Evolutionary conservation across 2,329 filamentous ascomycete species (phyloP), one percentile per base, ranked within the genome.

Genomic region (Magnaporthiopsis rhizophila): DNA sequence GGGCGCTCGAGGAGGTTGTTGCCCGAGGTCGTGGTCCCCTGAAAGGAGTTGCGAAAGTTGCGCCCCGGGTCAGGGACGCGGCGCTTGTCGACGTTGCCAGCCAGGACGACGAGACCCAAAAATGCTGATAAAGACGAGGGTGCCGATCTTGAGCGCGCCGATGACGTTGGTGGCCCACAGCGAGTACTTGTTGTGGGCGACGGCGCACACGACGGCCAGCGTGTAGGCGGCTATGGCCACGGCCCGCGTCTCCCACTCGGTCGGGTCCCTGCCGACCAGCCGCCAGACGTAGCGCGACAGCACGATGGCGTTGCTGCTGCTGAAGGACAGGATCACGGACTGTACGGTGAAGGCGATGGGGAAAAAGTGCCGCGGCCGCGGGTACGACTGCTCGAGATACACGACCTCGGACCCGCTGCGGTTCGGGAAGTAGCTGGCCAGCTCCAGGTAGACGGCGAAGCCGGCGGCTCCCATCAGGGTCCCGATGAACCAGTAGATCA

Each of bases 321-420:
- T 85, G 67, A 89, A 90, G 0, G 87, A 88, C 3, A 90, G 74
- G 1, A 87, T 72, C 1, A 89, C 84, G 0, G 82, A 81, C 70
- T 87, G 84, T 3, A 88, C 81, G 0, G 87, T 87, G 70, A 87
- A 90, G 0, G 85, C 78, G 0, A 84, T 84, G 0, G 87, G 86
- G 61, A 90, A 84, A 66, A 90, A 80, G 70, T 85, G 87, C 64
- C 79, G 82, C 0, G 87, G 88, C 1, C 85, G 79, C 0, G 86
- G 86, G 67, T 83, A 90, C 0, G 86, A 84, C 69, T 90, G 87
- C 68, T 90, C 87, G 0, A 90, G 79, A 68, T 89, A 90, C 0
- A 88, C 87, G 0, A 88, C 86, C 69, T 90, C 86, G 0, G 82
- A 81, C 0, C 87, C 87, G 2, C 84, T 88, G 9, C 87, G 82